Percentiles rank a stretch among this genome's conserved stretches.
Conservation (phyloP, 106 monocot genomes). For the Dactylorhiza incarnata region DNA sequence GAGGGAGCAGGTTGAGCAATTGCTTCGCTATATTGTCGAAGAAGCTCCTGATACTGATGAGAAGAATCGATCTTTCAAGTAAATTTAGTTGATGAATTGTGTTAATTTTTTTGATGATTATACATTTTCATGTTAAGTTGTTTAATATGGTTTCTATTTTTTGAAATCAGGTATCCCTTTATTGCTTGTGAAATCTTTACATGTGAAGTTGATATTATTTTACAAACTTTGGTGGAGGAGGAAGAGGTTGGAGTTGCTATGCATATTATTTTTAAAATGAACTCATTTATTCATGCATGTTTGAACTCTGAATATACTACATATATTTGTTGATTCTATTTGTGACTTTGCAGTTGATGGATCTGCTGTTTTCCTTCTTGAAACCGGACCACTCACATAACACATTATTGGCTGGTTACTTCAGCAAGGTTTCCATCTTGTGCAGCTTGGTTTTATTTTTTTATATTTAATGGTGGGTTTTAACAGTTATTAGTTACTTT, state of each 20-base stretch:
- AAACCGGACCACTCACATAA: slow-evolving; percentile 60
- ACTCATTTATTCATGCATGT: not conserved
- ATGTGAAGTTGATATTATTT: slow-evolving; percentile 77
- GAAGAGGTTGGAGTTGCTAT: slow-evolving; percentile 38
- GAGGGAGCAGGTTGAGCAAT: slow-evolving; percentile 17
- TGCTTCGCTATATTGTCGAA: slow-evolving; percentile 44
- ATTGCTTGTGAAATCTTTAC: slow-evolving; percentile 91
- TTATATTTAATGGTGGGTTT: not conserved
- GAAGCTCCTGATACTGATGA: slow-evolving; percentile 44
- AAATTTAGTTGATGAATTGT: not conserved
- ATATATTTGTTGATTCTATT: slow-evolving; percentile 2
- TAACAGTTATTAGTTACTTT: not conserved
- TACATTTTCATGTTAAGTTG: not conserved
- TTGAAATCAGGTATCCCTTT: slow-evolving; percentile 60
- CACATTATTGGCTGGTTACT: slow-evolving; percentile 72
- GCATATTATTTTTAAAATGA: not conserved
- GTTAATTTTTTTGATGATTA: not conserved
- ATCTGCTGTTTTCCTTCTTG: slow-evolving; percentile 69
- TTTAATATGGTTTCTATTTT: not conserved
- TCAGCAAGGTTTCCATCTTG: slow-evolving; percentile 61
- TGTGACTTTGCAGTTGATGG: slow-evolving; percentile 40
- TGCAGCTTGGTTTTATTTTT: not conserved
- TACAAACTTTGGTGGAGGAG: slow-evolving; percentile 74
- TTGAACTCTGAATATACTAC: not conserved
- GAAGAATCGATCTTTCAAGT: slow-evolving; percentile 44